Evolutionary conservation across 2,329 filamentous ascomycete genomes (phyloP).

Genomic region (Blastomyces emzantsi): DNA sequence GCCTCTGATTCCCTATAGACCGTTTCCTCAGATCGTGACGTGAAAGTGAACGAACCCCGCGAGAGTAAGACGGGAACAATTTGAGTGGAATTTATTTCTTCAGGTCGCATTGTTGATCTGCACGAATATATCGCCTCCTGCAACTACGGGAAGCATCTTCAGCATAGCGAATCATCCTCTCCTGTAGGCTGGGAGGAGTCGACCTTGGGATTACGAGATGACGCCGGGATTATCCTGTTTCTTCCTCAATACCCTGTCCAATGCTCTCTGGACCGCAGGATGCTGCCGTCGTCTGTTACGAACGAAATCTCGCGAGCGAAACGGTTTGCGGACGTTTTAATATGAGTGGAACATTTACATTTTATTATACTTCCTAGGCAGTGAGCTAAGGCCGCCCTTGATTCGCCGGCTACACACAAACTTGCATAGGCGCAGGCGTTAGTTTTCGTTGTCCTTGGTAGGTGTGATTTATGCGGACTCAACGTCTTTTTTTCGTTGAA

Average conservation of each 20-base stretch:
- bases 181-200: not conserved
- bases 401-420: not conserved
- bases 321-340: not conserved
- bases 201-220: not conserved
- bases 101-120: slow-evolving; percentile 4
- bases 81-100: not conserved
- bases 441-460: not conserved
- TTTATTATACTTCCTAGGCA: not conserved
- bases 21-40: not conserved
- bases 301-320: not conserved
- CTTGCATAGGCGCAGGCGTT: not conserved
- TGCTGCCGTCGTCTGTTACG: not conserved
- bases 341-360: not conserved
- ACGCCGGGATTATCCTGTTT: not conserved
- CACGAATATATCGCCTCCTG: not conserved
- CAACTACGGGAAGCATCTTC: not conserved
- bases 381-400: not conserved
- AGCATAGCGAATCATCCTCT: not conserved
- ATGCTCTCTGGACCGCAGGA: not conserved
- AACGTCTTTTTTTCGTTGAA: slow-evolving; percentile 6
- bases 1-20: not conserved
- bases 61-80: not conserved
- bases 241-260: not conserved
- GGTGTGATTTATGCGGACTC: not conserved
- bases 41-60: not conserved